These are phyloP conservation scores for Asterochloris sp. DNA, from an alignment of 139 green algal genomes.

Conservation along the genomic window DNA sequence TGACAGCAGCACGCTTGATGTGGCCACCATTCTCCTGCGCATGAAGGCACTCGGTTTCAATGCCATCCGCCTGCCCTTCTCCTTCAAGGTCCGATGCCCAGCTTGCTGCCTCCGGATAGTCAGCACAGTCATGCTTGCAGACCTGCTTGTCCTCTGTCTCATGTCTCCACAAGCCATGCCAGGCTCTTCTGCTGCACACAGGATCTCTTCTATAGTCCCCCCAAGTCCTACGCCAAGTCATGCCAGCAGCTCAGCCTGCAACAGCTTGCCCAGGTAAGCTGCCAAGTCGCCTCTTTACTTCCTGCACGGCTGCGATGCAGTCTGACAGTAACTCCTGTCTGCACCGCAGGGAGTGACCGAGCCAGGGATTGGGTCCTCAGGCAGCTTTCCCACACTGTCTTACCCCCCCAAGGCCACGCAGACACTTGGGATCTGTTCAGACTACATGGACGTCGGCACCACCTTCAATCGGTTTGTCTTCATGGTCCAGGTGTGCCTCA, in stretches of 20 bases:
- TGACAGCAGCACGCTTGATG: constrained; percentile 21
- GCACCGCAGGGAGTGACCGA: not conserved
- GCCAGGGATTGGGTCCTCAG: not conserved
- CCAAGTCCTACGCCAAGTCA: not conserved
- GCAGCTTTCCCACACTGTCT: constrained; percentile 5
- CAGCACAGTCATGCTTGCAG: not conserved
- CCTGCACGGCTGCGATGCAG: not conserved
- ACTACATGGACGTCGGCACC: constrained; percentile 28
- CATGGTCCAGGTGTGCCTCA: constrained; percentile 23
- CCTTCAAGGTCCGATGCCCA: constrained; percentile 18
- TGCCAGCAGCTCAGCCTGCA: not conserved
- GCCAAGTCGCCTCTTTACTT: not conserved
- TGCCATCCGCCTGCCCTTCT: constrained; percentile 50
- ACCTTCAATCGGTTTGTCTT: constrained; percentile 44
- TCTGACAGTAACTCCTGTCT: not conserved
- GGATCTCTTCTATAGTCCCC: not conserved
- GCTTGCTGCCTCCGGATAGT: not conserved
- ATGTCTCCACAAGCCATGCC: not conserved
- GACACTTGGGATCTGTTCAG: constrained; percentile 22
- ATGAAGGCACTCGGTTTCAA: constrained; percentile 64
- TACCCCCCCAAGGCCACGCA: constrained; percentile 6
- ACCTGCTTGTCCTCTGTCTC: not conserved
- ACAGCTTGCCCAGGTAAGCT: not conserved
- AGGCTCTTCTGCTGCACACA: not conserved
- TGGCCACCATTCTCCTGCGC: constrained; percentile 44